Evolutionary conservation across 2,329 filamentous ascomycete species (phyloP).

Genomic region (Boeremia lycopersici): DNA sequence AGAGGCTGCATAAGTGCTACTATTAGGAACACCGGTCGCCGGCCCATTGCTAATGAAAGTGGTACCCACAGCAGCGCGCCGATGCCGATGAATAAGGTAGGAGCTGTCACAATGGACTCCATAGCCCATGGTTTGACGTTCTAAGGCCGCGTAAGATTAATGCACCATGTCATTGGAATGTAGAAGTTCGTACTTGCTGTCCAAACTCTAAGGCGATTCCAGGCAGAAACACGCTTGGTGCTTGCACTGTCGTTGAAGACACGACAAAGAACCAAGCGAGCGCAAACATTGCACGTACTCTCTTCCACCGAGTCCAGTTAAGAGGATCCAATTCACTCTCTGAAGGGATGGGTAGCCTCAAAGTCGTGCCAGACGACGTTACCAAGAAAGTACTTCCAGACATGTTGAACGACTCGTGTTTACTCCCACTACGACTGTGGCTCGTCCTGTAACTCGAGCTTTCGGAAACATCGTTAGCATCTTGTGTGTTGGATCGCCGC

Average conservation of each 20-base stretch:
- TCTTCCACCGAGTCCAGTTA: constrained; percentile 28
- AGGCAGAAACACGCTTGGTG: constrained; percentile 18
- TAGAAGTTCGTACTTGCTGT: background rate
- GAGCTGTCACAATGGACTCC: constrained; percentile 33
- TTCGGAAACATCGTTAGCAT: background rate
- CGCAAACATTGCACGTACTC: constrained; percentile 21
- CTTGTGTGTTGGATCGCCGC: background rate
- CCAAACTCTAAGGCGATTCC: constrained; percentile 20
- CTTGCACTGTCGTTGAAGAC: constrained; percentile 23
- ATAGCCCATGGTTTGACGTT: constrained; percentile 29
- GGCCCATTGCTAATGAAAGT: constrained; percentile 44
- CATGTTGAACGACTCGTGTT: constrained; percentile 32
- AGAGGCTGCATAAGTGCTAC: constrained; percentile 34
- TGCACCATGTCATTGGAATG: background rate
- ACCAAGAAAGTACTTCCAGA: constrained; percentile 31
- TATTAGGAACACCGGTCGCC: constrained; percentile 45
- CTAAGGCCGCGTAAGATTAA: constrained; percentile 4
- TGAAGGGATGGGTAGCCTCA: constrained; percentile 32
- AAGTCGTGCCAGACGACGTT: constrained; percentile 23
- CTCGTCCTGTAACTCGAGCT: background rate
- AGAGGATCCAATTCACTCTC: constrained; percentile 29
- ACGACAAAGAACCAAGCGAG: constrained; percentile 21
- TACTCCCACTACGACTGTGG: background rate
- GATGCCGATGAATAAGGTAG: constrained; percentile 43
- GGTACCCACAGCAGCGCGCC: constrained; percentile 48